Evolutionary conservation across 768 basidiomycete genomes (phyloP).

Genomic region (Dioszegia hungarica): DNA sequence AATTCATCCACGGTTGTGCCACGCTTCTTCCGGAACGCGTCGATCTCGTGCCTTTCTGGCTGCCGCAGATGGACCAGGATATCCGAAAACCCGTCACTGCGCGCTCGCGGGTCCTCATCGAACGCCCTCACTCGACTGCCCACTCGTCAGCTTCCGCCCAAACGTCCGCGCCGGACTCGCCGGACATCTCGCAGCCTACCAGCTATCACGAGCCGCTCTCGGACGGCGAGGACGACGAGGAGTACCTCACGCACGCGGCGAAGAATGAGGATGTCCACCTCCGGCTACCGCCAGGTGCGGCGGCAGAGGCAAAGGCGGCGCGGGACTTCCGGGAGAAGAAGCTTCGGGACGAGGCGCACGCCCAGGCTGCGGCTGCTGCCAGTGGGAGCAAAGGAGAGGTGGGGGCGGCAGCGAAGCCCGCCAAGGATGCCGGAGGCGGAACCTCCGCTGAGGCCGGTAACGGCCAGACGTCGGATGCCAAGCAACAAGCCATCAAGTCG

Average conservation of each 20-base stretch:
- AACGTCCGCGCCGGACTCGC: constrained; percentile 49
- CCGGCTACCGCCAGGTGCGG: constrained; percentile 59
- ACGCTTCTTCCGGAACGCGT: constrained; percentile 87
- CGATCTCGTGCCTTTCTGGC: constrained; percentile 95
- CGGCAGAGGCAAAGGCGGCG: constrained; percentile 71
- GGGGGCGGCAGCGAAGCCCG: neutral
- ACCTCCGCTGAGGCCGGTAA: neutral
- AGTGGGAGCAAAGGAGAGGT: neutral
- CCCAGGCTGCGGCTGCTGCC: constrained; percentile 8
- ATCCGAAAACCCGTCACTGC: constrained; percentile 89
- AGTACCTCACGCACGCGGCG: constrained; percentile 55
- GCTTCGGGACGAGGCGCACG: constrained; percentile 55
- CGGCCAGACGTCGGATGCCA: neutral
- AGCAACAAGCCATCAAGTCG: neutral
- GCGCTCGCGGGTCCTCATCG: constrained; percentile 55
- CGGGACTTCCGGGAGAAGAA: constrained; percentile 78
- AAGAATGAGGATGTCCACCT: constrained; percentile 76
- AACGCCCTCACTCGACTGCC: constrained; percentile 59
- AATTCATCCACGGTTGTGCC: constrained; percentile 93
- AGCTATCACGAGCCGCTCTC: constrained; percentile 83
- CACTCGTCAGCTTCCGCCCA: constrained; percentile 41
- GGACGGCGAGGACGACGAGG: constrained; percentile 85
- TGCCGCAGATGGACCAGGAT: constrained; percentile 87
- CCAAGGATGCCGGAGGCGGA: neutral
- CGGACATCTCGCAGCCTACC: constrained; percentile 43